These are phyloP conservation scores for Micromonas commoda DNA, from an alignment of 139 green algal species.

Conservation along the genomic window DNA sequence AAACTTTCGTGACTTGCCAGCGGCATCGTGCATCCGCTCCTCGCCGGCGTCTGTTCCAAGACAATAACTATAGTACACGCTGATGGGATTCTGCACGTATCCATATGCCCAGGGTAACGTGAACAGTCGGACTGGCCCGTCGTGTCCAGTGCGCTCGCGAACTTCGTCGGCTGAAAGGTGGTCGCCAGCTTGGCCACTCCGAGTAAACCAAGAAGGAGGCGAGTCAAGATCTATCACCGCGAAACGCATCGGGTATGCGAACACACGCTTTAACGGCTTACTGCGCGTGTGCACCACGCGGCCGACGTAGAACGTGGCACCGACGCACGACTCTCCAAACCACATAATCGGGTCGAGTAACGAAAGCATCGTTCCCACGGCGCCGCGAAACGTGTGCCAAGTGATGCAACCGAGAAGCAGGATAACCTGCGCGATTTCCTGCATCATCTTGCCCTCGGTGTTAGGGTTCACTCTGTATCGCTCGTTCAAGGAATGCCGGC, in stretches of 20 bases:
- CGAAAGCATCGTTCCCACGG: too few relatives aligned
- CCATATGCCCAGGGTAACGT: slow-evolving; percentile 67
- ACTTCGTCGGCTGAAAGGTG: slow-evolving; percentile 66
- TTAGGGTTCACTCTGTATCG: too few relatives aligned
- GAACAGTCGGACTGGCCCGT: slow-evolving; percentile 60
- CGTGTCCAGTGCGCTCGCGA: slow-evolving; percentile 32
- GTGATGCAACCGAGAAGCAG: too few relatives aligned
- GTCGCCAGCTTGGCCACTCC: slow-evolving; percentile 41
- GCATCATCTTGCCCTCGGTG: too few relatives aligned
- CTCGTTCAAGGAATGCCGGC: too few relatives aligned
- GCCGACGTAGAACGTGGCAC: slow-evolving; percentile 58
- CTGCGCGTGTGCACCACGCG: slow-evolving; percentile 56
- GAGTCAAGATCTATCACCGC: slow-evolving; percentile 72
- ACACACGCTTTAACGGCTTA: slow-evolving; percentile 51
- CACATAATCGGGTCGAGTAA: too few relatives aligned
- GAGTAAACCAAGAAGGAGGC: slow-evolving; percentile 68
- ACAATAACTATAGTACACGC: slow-evolving; percentile 85
- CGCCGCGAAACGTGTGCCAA: too few relatives aligned
- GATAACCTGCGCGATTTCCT: too few relatives aligned
- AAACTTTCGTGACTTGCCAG: too few relatives aligned
- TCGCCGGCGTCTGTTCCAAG: slow-evolving; percentile 20
- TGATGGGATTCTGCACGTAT: slow-evolving; percentile 92
- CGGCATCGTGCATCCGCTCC: too few relatives aligned
- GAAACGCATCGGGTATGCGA: slow-evolving; percentile 72
- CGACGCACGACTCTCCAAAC: too few relatives aligned